Evolutionary conservation across 345 rosid species (phyloP).

Genomic region (Lenwebbia sp.): DNA sequence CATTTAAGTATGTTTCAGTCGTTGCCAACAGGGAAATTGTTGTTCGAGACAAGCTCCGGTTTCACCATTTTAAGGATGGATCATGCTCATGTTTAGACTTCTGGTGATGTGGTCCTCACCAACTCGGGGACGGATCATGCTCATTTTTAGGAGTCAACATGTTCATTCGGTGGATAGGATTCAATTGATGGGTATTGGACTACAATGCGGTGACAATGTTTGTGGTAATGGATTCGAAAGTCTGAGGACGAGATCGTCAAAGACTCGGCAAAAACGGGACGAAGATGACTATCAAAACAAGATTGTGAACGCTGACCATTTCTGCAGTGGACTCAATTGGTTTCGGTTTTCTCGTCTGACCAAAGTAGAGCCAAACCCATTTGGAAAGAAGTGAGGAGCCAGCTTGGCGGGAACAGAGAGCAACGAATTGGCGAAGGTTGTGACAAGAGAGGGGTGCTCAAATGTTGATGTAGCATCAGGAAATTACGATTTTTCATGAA

Average conservation of each 20-base stretch:
- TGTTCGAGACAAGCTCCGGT: conserved; percentile 67
- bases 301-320: neutral
- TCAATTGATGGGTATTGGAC: neutral
- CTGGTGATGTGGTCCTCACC: conserved; percentile 31
- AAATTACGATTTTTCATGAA: too few species aligned
- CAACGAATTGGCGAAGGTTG: neutral
- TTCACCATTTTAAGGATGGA: conserved; percentile 62
- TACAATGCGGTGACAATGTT: neutral
- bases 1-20: conserved; percentile 51
- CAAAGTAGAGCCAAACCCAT: too few species aligned
- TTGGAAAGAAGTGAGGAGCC: neutral
- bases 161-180: neutral
- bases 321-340: too few species aligned
- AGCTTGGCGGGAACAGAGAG: neutral
- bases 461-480: neutral
- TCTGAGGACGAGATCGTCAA: neutral
- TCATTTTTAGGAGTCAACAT: neutral
- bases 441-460: neutral
- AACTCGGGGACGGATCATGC: neutral
- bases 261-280: neutral
- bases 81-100: conserved; percentile 66
- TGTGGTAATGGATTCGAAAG: neutral
- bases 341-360: too few species aligned
- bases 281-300: neutral
- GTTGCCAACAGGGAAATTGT: conserved; percentile 52